Evolutionary conservation across 2,329 filamentous ascomycete species (phyloP).

Genomic region (Penicillium sp.): DNA sequence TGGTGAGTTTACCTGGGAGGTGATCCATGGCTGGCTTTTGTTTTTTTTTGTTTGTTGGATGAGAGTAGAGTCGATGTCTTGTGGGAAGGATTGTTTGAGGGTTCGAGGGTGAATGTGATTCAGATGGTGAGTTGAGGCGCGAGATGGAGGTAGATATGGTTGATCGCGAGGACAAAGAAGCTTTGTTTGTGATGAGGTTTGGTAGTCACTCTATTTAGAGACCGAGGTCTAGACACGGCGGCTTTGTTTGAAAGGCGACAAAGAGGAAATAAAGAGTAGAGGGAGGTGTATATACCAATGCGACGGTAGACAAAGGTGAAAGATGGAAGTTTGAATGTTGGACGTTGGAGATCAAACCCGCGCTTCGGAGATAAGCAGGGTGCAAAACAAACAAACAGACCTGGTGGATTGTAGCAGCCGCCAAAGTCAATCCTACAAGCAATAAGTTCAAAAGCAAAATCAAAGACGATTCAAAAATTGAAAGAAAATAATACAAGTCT

Average conservation of each 20-base stretch:
- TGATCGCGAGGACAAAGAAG: constrained; percentile 2
- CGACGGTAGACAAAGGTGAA: background rate
- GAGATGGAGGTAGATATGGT: background rate
- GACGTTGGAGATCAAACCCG: constrained; percentile 26
- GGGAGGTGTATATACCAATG: background rate
- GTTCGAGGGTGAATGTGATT: background rate
- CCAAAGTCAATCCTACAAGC: constrained; percentile 11
- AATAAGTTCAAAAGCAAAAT: background rate
- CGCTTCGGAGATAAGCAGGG: constrained; percentile 15
- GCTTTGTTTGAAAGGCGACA: background rate
- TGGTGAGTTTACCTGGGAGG: constrained; percentile 26
- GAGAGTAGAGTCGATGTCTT: background rate
- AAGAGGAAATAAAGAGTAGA: background rate
- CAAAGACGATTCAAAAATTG: background rate
- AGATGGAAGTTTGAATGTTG: background rate
- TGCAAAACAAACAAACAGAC: constrained; percentile 33
- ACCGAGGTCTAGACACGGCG: background rate
- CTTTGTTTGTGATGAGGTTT: background rate
- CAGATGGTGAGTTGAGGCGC: background rate
- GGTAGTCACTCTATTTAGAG: background rate
- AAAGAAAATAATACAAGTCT: background rate
- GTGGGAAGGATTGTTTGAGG: background rate
- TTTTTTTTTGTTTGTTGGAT: background rate
- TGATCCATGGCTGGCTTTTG: constrained; percentile 26
- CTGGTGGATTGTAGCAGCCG: background rate